Percentiles rank a stretch among this genome's conserved stretches.
Conservation (phyloP, 768 basidiomycete genomes). For the Kwoniella sp. region DNA sequence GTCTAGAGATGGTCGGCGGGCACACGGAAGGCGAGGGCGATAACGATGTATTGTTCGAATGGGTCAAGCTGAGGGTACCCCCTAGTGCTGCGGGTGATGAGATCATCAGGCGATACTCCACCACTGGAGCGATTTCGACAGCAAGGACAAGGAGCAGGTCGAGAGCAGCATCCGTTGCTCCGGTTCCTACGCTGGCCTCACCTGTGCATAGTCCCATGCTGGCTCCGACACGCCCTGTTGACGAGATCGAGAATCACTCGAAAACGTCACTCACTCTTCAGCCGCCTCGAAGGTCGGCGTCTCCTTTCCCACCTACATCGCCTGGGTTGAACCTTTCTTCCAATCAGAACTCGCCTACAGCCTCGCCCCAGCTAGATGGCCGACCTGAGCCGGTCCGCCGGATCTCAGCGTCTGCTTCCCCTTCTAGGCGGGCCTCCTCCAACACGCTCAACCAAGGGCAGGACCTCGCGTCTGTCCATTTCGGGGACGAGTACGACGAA, state of each 20-base stretch:
- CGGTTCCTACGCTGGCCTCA: too few relatives aligned
- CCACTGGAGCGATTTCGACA: slow-evolving; percentile 5
- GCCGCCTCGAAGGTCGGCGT: not conserved
- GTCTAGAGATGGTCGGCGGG: slow-evolving; percentile 26
- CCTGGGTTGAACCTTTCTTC: slow-evolving; percentile 5
- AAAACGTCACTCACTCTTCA: slow-evolving; percentile 11
- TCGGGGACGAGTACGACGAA: slow-evolving; percentile 49
- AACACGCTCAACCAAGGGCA: not conserved
- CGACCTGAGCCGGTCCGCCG: slow-evolving; percentile 29
- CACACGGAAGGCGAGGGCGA: slow-evolving; percentile 22
- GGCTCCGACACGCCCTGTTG: not conserved
- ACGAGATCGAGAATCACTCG: slow-evolving; percentile 4
- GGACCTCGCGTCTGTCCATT: not conserved
- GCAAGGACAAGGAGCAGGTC: slow-evolving; percentile 6
- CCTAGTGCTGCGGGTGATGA: slow-evolving; percentile 11
- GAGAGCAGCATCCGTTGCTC: slow-evolving; percentile 1
- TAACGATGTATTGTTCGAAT: slow-evolving; percentile 47
- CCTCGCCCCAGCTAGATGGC: slow-evolving; percentile 20
- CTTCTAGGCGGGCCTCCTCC: slow-evolving; percentile 8
- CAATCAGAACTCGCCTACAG: not conserved
- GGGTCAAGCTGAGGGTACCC: slow-evolving; percentile 37
- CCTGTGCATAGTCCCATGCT: too few relatives aligned
- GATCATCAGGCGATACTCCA: slow-evolving; percentile 11
- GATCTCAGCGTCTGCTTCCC: slow-evolving; percentile 21
- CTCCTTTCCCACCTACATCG: slow-evolving; percentile 7